phyloP scores from a whole-genome alignment of 83 land plant species.

The Picea abies region DNA sequence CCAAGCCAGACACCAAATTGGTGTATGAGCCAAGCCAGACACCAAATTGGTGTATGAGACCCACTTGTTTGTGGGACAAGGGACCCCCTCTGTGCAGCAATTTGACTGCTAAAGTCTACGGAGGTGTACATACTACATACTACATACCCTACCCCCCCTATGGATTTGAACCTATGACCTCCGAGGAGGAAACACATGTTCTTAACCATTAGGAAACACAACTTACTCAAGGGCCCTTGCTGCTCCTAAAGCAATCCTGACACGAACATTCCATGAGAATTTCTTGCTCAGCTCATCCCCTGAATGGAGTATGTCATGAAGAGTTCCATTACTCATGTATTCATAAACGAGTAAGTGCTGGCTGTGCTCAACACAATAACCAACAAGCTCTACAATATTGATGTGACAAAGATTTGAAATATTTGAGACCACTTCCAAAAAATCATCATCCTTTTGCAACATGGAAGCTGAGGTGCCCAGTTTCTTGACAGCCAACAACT shows the following conservation, averaged over 20 bases:
- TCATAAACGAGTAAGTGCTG: constrained; percentile 80
- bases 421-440: constrained; percentile 55
- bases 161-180: too few relatives aligned
- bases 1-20: too few relatives aligned
- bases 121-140: too few relatives aligned
- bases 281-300: constrained; percentile 46
- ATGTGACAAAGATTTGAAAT: constrained; percentile 65
- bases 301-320: constrained; percentile 76
- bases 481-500: constrained; percentile 85
- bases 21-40: too few relatives aligned
- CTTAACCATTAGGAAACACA: not conserved
- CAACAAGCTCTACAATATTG: constrained; percentile 75
- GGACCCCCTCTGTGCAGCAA: too few relatives aligned
- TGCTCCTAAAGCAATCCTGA: constrained; percentile 77
- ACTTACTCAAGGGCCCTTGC: constrained; percentile 91
- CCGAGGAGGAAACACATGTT: too few relatives aligned
- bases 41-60: too few relatives aligned
- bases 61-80: too few relatives aligned
- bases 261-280: constrained; percentile 78
- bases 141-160: too few relatives aligned
- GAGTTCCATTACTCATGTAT: constrained; percentile 66
- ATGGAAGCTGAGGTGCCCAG: constrained; percentile 43
- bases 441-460: constrained; percentile 57
- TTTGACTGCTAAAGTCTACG: too few relatives aligned
- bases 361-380: constrained; percentile 85